Base-by-base conservation (phyloP, 331 rosid genomes). In the Saraca asoca region DNA sequence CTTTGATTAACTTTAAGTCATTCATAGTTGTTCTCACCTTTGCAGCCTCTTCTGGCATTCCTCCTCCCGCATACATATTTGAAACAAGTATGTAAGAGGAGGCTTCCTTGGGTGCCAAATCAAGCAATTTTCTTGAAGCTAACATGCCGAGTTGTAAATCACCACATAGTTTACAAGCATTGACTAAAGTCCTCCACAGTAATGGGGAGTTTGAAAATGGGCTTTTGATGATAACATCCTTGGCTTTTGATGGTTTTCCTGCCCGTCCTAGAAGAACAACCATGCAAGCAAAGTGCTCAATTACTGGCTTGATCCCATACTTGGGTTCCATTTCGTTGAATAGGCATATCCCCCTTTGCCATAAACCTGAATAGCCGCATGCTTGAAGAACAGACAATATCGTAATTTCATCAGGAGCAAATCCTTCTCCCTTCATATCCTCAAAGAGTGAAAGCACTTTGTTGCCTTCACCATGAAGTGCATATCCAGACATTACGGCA, bases 121-220 rank as follows among this genome's bases (percentile, higher is more conserved):
- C 78, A 61, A 84, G 80, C 78, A 80, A 69, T 56, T 46, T 69
- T 39, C 64, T 66, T 45, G 85, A 75, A 33, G 82, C 86, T 55
- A 75, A 61, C 50, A 50, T 72, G 53, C 83, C 85, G 56, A 72
- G 66, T 48, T 58, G 66, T 59, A 81, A 43, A 60, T 81, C 81
- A 18, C 85, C 78, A 64, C 58, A 53, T 29, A 73, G 9, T 68
- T 69, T 79, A 73, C 82, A 75, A 12, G 74, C 78, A 41, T 79
- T 70, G 62, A 83, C 82, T 43, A 79, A 76, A 46, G 82, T 70
- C 70, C 88, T 77, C 88, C 85, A 81, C 59, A 84, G 81, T 80
- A 84, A 43, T 5, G 80, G 46, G 9, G 80, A 81, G 10, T 81
- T 74, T 12, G 46, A 34, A 62, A 69, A 79, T 44, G 80, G 80